Base-by-base conservation (phyloP, 2,329 filamentous ascomycete genomes). In the Pyrenochaeta sp. region DNA sequence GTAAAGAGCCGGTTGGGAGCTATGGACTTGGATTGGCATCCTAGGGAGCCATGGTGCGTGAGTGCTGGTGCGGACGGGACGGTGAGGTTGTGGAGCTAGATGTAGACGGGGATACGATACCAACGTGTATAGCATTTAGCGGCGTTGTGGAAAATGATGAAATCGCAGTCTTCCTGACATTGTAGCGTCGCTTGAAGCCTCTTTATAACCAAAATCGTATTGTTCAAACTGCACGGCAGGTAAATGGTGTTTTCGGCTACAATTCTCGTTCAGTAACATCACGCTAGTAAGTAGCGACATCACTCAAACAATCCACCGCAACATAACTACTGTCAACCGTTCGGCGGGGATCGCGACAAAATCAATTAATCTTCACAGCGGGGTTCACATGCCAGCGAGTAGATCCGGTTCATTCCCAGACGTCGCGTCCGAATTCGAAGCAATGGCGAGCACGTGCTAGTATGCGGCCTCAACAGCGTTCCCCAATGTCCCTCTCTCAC, bases 1-100 rank as follows among this genome's bases (percentile, higher is more conserved):
- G 88, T 98, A 2, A 90, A 91, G 73, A 90, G 87, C 73, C 90
- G 93, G 66, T 80, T 99, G 56, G 95, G 95, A 65, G 93, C 98
- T 15, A 84, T 98, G 83, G 94, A 97, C 76, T 82, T 99, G 28
- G 92, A 97, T 73, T 99, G 96, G 96, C 95, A 99, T 82, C 92
- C 93, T 5, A 87, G 86, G 63, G 92, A 98, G 79, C 92, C 94
- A 2, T 98, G 95, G 95, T 90, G 91, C 79, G 89, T 97, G 52
- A 96, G 91, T 82, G 94, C 93, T 46, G 95, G 95, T 67, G 93
- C 94, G 1, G 95, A 99, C 82, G 94, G 94, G 42, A 96, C 91
- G 13, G 91, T 92, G 79, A 88, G 94, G 71, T 80, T 99, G 75
- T 99, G 94, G 94, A 91, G 71, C 61, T 82, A 76, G 69, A 68